Conservation (phyloP, 2,329 filamentous ascomycete species). For the Helotiales sp. region DNA sequence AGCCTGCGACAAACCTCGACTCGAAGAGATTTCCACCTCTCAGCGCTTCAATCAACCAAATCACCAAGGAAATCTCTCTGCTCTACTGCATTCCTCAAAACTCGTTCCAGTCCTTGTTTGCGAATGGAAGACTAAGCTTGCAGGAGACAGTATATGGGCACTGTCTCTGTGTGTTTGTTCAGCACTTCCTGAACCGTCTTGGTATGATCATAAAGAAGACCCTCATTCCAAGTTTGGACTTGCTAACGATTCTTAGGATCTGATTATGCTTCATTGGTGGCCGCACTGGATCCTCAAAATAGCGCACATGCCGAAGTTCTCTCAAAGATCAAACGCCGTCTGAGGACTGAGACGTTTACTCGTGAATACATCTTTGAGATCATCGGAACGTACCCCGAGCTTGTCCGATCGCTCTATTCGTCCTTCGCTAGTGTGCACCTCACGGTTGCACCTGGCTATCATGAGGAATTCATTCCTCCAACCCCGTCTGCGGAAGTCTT, state of each 20-base stretch:
- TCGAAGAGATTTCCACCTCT: conserved; percentile 70
- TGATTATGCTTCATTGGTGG: conserved; percentile 85
- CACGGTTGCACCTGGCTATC: conserved; percentile 50
- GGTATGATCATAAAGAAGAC: conserved; percentile 42
- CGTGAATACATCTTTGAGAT: conserved; percentile 98
- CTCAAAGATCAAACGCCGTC: conserved; percentile 90
- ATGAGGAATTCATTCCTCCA: conserved; percentile 54
- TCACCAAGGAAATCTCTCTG: conserved; percentile 96
- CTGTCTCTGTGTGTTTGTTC: conserved; percentile 95
- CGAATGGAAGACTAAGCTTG: conserved; percentile 79
- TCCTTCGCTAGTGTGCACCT: conserved; percentile 89
- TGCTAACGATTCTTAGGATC: conserved; percentile 45
- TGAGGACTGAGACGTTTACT: conserved; percentile 96
- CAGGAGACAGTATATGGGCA: conserved; percentile 98
- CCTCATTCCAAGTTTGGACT: not conserved
- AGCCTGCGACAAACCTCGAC: conserved; percentile 63
- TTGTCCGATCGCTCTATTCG: conserved; percentile 86
- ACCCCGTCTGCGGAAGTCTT: conserved; percentile 67
- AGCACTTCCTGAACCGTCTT: conserved; percentile 95
- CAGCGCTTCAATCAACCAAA: conserved; percentile 94
- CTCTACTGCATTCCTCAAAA: conserved; percentile 98
- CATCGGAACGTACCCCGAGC: conserved; percentile 83
- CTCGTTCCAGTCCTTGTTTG: conserved; percentile 90
- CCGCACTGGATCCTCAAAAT: conserved; percentile 78
- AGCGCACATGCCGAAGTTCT: conserved; percentile 80